Evolutionary conservation across 495 filamentous ascomycete genomes (phyloP).

Genomic region (Penicillium herquei): DNA sequence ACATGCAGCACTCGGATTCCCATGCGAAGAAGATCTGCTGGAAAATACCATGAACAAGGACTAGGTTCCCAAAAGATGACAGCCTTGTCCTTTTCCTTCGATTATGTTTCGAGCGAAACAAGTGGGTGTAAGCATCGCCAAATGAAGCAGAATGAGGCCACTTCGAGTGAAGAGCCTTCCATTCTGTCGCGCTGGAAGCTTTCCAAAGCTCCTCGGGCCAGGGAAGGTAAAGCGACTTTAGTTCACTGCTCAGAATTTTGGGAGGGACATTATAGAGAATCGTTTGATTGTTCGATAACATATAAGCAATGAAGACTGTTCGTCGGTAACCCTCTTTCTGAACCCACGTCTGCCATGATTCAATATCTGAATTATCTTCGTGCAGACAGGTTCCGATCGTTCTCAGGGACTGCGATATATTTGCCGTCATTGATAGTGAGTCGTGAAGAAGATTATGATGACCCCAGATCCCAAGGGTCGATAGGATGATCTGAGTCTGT

Average conservation of each 20-base stretch:
- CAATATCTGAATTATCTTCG: neutral
- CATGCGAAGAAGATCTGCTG: conserved; percentile 28
- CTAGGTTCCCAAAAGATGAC: conserved; percentile 29
- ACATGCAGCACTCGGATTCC: conserved; percentile 36
- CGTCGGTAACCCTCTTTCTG: conserved; percentile 3
- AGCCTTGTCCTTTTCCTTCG: neutral
- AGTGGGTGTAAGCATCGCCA: conserved; percentile 2
- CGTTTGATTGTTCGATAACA: conserved; percentile 14
- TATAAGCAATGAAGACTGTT: conserved; percentile 14
- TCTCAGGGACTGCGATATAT: neutral
- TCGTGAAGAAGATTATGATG: conserved; percentile 1
- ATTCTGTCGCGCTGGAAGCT: conserved; percentile 3
- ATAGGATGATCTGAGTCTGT: conserved; percentile 8
- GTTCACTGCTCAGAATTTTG: conserved; percentile 13
- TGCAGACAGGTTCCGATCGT: neutral
- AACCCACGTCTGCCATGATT: conserved; percentile 4
- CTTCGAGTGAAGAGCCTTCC: conserved; percentile 8
- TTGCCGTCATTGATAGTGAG: neutral
- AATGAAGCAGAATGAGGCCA: conserved; percentile 3
- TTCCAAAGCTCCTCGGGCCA: conserved; percentile 12
- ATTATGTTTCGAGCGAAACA: neutral
- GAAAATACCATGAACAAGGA: conserved; percentile 35
- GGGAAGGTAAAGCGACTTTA: conserved; percentile 14
- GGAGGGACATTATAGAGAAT: conserved; percentile 19
- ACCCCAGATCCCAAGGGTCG: conserved; percentile 4